Percentiles rank a stretch among this genome's conserved stretches.
Conservation (phyloP, 106 monocot genomes). For the Dendrobium nobile region DNA sequence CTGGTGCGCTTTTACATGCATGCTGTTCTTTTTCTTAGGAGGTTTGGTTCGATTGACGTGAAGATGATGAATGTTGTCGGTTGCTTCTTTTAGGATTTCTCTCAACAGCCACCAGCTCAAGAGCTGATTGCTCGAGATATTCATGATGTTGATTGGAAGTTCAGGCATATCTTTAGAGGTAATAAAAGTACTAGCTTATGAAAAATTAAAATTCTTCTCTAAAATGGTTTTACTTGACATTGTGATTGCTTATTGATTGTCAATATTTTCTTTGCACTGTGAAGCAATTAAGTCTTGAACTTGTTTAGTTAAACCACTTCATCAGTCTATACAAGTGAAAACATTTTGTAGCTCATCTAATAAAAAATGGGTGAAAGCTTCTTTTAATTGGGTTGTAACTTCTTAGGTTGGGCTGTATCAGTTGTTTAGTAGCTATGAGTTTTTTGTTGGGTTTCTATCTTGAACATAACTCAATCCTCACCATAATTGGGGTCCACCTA, state of each 20-base stretch:
- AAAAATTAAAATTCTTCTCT: neutral
- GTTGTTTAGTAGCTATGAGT: neutral
- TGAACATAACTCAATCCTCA: neutral
- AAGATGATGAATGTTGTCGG: neutral
- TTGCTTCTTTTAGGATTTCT: slow-evolving; percentile 21
- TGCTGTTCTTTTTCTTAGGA: neutral
- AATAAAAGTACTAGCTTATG: neutral
- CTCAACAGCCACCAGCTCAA: slow-evolving; percentile 27
- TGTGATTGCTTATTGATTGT: neutral
- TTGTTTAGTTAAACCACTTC: neutral
- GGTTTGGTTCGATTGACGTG: neutral
- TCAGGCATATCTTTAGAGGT: slow-evolving; percentile 34
- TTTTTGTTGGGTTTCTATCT: neutral
- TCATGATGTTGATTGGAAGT: slow-evolving; percentile 29
- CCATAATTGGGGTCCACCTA: neutral
- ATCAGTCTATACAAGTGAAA: neutral
- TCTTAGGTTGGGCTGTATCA: neutral
- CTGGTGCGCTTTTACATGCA: slow-evolving; percentile 40
- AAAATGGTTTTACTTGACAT: neutral
- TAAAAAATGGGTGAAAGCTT: no score
- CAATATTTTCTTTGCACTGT: neutral
- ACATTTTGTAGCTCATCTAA: neutral
- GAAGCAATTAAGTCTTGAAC: neutral
- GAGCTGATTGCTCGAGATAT: slow-evolving; percentile 29
- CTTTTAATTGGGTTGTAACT: neutral